Base-by-base conservation (phyloP, 306 rosid genomes). In the Pueraria montana region DNA sequence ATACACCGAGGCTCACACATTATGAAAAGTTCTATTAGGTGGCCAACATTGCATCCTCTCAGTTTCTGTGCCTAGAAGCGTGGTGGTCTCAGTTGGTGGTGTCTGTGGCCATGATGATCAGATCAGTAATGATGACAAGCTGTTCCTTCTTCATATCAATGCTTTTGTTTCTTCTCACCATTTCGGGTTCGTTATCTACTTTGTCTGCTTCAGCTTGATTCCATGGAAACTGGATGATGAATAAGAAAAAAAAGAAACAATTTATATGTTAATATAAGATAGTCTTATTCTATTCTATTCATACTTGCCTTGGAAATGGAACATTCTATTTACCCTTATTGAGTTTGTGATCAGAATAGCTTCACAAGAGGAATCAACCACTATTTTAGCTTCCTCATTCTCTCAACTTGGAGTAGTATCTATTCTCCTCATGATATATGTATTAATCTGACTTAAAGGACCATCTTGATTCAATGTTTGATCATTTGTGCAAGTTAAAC, bases 141-240 rank as follows among this genome's bases (percentile, higher is more conserved):
- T 78, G 11, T 46, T 87, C 84, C 80, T 61, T 62, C 80, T 84
- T 86, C 85, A 84, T 58, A 63, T 63, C 74, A 74, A 53, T 79
- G 58, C 55, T 91, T 40, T 83, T 89, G 72, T 53, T 86, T 87
- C 79, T 89, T 84, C 85, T 91, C 38, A 52, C 64, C 83, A 61
- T 91, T 72, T 87, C 94, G 59, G 93, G 97, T 92, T 81, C 64
- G 81, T 68, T 16, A 13, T 62, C 83, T 70, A 21, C 55, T 62
- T 55, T 74, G 38, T 45, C 36, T 69, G 26, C 66, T 79, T 32
- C 49, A 72, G 32, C 77, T 34, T 48, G 58, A 38, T 12, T 24
- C 69, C 23, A 40, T 69, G 21, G 17, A 73, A 73, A 50, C 49
- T 52, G 34, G 18, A 72, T 73, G 49, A 11, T 73, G 49, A 11